Evolutionary conservation across 164 flowering plant genomes (phyloP).

Genomic region (Warburgia ugandensis): DNA sequence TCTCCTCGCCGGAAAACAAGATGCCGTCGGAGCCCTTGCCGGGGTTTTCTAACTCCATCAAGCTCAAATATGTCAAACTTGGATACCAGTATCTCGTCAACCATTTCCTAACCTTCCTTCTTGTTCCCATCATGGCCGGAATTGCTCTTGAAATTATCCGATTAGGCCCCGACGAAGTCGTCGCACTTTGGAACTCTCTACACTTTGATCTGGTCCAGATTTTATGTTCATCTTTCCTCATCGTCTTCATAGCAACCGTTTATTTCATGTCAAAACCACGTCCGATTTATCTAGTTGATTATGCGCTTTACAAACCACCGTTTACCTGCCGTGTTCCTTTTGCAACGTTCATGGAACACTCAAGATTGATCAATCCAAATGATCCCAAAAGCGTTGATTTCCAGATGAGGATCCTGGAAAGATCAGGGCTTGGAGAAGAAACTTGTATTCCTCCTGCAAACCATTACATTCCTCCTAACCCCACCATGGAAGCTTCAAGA

Average conservation of each 20-base stretch:
- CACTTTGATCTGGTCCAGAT: constrained; percentile 14
- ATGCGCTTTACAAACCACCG: constrained; percentile 22
- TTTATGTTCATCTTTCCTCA: constrained; percentile 5
- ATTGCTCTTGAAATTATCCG: no score
- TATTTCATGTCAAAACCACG: constrained; percentile 10
- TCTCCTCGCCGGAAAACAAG: background rate
- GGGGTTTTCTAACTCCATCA: constrained; percentile 41
- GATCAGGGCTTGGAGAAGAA: constrained; percentile 19
- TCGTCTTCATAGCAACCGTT: constrained; percentile 10
- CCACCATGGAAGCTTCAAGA: constrained; percentile 8
- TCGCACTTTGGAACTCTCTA: constrained; percentile 1
- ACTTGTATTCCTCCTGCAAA: constrained; percentile 11
- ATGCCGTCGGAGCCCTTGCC: constrained; percentile 21
- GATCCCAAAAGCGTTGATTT: constrained; percentile 14
- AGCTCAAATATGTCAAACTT: no score
- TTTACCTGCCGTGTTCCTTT: constrained; percentile 14
- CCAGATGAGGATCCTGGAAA: constrained; percentile 15
- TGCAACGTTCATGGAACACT: constrained; percentile 14
- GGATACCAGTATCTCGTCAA: no score
- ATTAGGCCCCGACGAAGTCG: constrained; percentile 9
- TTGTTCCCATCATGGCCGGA: no score
- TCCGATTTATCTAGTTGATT: constrained; percentile 17
- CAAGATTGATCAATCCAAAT: background rate
- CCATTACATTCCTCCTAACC: constrained; percentile 15
- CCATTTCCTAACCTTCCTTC: no score